Base-by-base conservation (phyloP, 73 alveolate genomes). In the Uronychia setigera region DNA sequence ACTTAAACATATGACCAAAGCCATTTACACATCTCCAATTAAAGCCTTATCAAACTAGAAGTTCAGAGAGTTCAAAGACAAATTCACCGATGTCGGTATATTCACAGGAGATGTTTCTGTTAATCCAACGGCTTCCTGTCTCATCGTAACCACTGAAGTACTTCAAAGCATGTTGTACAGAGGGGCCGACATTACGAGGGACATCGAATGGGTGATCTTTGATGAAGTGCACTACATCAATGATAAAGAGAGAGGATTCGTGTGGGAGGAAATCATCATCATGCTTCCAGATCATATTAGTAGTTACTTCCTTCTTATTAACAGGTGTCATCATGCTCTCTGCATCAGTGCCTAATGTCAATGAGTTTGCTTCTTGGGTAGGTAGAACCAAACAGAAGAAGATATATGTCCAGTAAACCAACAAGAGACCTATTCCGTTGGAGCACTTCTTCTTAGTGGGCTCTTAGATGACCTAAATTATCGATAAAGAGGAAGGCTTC, bases 261-360 rank as follows among this genome's bases (percentile, higher is more conserved):
- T 98, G 1, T 98, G 99, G 99, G 99, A 98, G 88, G 99, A 98
- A 82, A 94, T 96, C 35, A 90, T 98, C 79, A 95, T 98, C 81
- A 93, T 98, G 91, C 89, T 98, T 35, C 99, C 99, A 0, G 97
- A 80, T 32, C 96, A 95, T 19, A 94, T 98, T 31, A 93, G 96
- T 74, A 87, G 19, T 5, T 11, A 46, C n/a, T n/a, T n/a, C n/a
- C 5, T 46, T 46, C 67, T 46, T 5, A 46, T 19, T 11, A 46
- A 46, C 67, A 46, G 67, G 67, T 19, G 67, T 98, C 75, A 98
- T 97, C 32, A 95, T 97, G 99, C 94, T 97, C 31, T 93, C 98
- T 32, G 99, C 99, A 9, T 97, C 99, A 1, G 98, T 98, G 78
- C 99, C 99, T 1, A 98, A 98, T 86, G 93, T 94, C 88, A 91